phyloP scores from a whole-genome alignment of 352 stramenopile genomes.

The Peronospora farinosa region DNA sequence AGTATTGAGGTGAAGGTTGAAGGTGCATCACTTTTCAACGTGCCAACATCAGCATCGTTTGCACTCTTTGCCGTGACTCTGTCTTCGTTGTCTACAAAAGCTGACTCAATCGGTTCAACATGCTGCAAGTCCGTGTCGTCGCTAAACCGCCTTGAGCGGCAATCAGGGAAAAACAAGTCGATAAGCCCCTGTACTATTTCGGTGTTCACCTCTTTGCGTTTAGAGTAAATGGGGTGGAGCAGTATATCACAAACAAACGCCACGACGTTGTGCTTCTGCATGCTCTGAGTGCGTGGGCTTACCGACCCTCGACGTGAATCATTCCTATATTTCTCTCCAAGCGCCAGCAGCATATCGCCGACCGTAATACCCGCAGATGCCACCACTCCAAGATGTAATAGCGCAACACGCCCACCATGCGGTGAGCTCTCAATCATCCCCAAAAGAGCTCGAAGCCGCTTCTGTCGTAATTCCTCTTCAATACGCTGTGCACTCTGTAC shows the following conservation, averaged over 20 bases:
- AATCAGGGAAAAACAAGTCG: conserved; percentile 68
- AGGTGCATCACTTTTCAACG: conserved; percentile 1
- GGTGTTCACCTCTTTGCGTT: conserved; percentile 35
- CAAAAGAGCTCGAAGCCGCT: conserved; percentile 36
- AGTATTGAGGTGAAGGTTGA: conserved; percentile 1
- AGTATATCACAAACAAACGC: conserved; percentile 72
- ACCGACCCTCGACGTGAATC: conserved; percentile 23
- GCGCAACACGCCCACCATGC: conserved; percentile 45
- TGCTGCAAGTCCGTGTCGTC: conserved; percentile 42
- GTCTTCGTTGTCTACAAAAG: conserved; percentile 1
- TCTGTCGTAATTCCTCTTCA: conserved; percentile 34
- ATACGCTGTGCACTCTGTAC: conserved; percentile 23
- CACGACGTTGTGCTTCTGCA: conserved; percentile 44
- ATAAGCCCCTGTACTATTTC: conserved; percentile 47
- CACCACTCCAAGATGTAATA: conserved; percentile 61
- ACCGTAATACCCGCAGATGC: conserved; percentile 36
- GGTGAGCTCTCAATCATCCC: conserved; percentile 46
- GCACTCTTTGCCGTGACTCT: conserved; percentile 15
- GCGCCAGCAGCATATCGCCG: conserved; percentile 43
- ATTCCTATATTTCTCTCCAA: conserved; percentile 56
- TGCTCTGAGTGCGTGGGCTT: conserved; percentile 19
- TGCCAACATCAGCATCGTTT: conserved; percentile 21
- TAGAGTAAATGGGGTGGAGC: conserved; percentile 67
- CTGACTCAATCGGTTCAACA: conserved; percentile 3
- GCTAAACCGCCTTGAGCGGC: conserved; percentile 54